These are phyloP conservation scores for Mycena belliarum DNA, from an alignment of 768 basidiomycete genomes.

Conservation along the genomic window DNA sequence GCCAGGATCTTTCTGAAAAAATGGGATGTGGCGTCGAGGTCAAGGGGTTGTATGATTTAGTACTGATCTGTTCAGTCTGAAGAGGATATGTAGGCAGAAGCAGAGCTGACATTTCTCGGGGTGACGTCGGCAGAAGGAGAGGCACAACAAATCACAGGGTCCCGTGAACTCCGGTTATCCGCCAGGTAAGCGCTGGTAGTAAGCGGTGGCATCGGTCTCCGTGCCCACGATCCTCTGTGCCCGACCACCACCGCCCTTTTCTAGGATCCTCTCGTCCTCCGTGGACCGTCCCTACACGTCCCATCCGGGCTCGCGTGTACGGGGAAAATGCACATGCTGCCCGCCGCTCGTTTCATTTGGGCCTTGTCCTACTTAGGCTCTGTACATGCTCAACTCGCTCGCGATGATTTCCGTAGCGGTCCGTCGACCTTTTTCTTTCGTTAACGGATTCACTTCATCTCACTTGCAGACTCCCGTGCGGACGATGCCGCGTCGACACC, in stretches of 20 bases:
- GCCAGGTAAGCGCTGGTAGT: too few relatives aligned
- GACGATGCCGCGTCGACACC: background rate
- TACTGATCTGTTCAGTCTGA: too few relatives aligned
- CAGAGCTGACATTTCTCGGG: too few relatives aligned
- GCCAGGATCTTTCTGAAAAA: too few relatives aligned
- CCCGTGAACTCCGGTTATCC: too few relatives aligned
- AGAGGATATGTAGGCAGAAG: too few relatives aligned
- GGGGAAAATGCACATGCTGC: conserved; percentile 17
- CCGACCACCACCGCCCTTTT: conserved; percentile 3
- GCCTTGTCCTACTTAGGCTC: conserved; percentile 2
- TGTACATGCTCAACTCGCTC: conserved; percentile 9
- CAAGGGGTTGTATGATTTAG: too few relatives aligned
- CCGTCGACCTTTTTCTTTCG: conserved; percentile 4
- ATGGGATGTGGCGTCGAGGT: too few relatives aligned
- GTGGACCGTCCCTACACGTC: background rate
- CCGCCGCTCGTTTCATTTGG: conserved; percentile 20
- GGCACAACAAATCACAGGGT: background rate
- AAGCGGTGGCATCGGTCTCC: too few relatives aligned
- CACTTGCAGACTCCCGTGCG: background rate
- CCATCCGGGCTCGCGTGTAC: background rate
- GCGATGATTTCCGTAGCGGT: background rate
- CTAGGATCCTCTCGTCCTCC: background rate
- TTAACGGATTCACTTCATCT: conserved; percentile 3
- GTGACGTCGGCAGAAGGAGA: conserved; percentile 1
- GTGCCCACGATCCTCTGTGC: background rate